Conservation (phyloP, 169 alveolate genomes). For the Pseudocohnilembus persalinus region DNA sequence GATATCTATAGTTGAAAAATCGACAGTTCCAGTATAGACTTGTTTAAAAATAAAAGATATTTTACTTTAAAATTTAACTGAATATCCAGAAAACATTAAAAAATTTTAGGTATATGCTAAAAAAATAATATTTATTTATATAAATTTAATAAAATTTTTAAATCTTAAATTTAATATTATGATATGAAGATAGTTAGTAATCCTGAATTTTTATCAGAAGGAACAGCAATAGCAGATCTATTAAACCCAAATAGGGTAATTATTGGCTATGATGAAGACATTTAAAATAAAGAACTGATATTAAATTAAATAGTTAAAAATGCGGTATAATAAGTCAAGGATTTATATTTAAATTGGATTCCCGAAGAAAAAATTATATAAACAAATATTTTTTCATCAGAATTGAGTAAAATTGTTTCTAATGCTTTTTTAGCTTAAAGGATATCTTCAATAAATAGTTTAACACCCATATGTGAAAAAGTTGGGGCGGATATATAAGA, state of each 20-base stretch:
- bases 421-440: conserved; percentile 92
- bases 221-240: conserved; percentile 80
- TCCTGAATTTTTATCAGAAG: conserved; percentile 93
- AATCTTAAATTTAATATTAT: conserved; percentile 13
- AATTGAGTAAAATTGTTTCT: conserved; percentile 85
- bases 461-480: conserved; percentile 86
- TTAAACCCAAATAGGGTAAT: conserved; percentile 86
- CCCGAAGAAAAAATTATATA: conserved; percentile 72
- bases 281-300: conserved; percentile 28
- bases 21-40: conserved; percentile 86
- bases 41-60: conserved; percentile 68
- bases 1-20: conserved; percentile 78
- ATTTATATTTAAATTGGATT: conserved; percentile 81
- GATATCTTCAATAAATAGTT: conserved; percentile 87
- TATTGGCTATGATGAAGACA: conserved; percentile 49
- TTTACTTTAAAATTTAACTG: conserved; percentile 41
- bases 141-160: conserved; percentile 32
- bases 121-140: conserved; percentile 48
- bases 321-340: conserved; percentile 40
- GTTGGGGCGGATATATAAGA: conserved; percentile 88
- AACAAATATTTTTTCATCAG: conserved; percentile 85
- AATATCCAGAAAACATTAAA: conserved; percentile 33
- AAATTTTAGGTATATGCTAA: conserved; percentile 10
- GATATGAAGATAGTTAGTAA: conserved; percentile 54
- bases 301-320: conserved; percentile 68